Conservation (phyloP, 2,329 filamentous ascomycete genomes). For the Fusarium sp. region DNA sequence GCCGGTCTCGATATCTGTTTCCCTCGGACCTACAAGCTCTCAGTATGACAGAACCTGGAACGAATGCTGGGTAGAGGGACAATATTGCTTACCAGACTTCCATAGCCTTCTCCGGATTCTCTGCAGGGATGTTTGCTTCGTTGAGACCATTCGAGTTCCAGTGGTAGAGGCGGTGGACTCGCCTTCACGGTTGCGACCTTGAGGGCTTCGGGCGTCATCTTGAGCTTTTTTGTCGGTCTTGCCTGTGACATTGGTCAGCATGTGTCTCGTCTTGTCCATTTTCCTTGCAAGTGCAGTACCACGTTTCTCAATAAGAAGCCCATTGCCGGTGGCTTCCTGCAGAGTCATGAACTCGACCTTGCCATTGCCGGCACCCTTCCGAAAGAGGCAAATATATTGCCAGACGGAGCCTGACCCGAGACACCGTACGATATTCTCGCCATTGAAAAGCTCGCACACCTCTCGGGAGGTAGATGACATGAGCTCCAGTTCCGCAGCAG, state of each 20-base stretch:
- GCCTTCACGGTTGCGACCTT: neutral
- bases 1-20: neutral
- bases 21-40: neutral
- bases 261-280: neutral
- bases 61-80: neutral
- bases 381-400: neutral
- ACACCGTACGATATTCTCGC: constrained; percentile 48
- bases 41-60: neutral
- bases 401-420: neutral
- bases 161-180: neutral
- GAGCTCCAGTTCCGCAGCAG: constrained; percentile 55
- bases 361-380: neutral
- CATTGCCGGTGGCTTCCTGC: neutral
- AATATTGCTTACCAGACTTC: neutral
- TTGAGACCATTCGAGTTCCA: neutral
- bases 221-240: neutral
- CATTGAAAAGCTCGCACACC: constrained; percentile 59
- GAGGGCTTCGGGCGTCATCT: neutral
- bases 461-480: constrained; percentile 58
- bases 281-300: neutral
- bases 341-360: neutral
- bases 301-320: neutral
- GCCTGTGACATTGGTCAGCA: neutral
- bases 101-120: neutral
- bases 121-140: neutral